Base-by-base conservation (phyloP, 169 alveolate species). In the Eimeria necatrix region DNA sequence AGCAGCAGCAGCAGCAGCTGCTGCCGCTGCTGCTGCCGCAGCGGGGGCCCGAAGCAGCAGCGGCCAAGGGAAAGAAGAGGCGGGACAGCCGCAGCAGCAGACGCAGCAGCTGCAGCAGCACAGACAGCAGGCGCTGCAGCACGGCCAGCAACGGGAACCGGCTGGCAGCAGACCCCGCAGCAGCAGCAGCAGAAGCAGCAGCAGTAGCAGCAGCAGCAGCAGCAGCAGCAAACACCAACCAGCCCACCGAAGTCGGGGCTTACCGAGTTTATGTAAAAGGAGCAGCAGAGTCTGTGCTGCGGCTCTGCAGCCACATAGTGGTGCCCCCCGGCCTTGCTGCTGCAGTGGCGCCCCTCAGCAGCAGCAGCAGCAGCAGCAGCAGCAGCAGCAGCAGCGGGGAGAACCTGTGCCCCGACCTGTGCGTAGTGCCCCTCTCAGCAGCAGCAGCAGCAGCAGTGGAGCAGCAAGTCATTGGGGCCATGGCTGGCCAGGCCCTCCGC, bases 401-500 rank as follows among this genome's bases (percentile, higher is more conserved):
- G 64, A 8, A 9, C 20, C 64, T 56, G 64, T 14, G 20, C 14
- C 64, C 64, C 64, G 78, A 68, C 24, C 48, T 18, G 5, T 32
- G 52, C 24, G 73, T 70, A 4, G 83, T 56, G 16, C 93, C 93
- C 22, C 73, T 87, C 32, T 46, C 70, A 3, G 56, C 81, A 18
- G 94, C 61, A 71, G 4, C 12, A 46, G 94, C 80, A 74, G 93
- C 76, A 68, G 88, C 78, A 68, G 86, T 94, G 61, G 96, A 97
- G 61, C 68, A 49, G n/a, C 52, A 80, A 5, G 95, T 95, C 9
- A 97, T 98, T 52, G 96, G 84, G 56, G 70, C 56, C 8, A 96
- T 96, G 97, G 98, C 98, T 59, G 91, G 93, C n/a, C 76, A 96
- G 73, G 98, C 97, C 20, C 95, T 98, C 16, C 95, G 98, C 53